Evolutionary conservation across 106 monocot species (phyloP).

Genomic region (Amphibolis antarctica): DNA sequence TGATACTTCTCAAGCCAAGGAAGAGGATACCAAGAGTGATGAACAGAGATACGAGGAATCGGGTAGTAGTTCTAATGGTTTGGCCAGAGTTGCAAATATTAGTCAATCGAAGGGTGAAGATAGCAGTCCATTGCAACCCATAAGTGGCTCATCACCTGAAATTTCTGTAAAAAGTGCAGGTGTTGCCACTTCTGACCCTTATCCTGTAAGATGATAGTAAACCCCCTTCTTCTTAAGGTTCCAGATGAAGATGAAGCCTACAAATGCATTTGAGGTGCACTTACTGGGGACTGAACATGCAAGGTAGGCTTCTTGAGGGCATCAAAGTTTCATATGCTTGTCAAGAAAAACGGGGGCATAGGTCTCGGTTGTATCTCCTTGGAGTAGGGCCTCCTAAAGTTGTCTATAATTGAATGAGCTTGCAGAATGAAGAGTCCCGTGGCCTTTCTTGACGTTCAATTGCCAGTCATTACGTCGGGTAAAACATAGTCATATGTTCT

Average conservation of each 20-base stretch:
- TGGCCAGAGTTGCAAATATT: neutral
- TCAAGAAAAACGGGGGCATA: neutral
- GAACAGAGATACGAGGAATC: neutral
- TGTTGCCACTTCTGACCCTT: neutral
- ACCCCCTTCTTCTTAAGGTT: neutral
- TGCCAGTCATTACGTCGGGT: neutral
- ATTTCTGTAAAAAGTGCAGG: neutral
- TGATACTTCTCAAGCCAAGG: slow-evolving; percentile 3
- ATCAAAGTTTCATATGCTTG: neutral
- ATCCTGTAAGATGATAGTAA: slow-evolving; percentile 5
- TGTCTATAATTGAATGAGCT: neutral
- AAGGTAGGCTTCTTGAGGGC: neutral
- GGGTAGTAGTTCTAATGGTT: neutral
- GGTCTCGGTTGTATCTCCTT: neutral
- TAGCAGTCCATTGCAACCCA: neutral
- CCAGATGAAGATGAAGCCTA: neutral
- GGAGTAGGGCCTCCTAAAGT: neutral
- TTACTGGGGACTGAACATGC: neutral
- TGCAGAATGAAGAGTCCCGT: neutral
- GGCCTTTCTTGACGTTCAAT: neutral
- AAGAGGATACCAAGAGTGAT: neutral
- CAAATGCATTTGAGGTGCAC: neutral
- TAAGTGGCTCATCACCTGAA: slow-evolving; percentile 1
- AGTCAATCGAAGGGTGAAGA: neutral
- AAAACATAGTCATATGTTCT: slow-evolving; percentile 6